Conservation (phyloP, 352 stramenopile species). For the Thalassiosira livingstoniorum region DNA sequence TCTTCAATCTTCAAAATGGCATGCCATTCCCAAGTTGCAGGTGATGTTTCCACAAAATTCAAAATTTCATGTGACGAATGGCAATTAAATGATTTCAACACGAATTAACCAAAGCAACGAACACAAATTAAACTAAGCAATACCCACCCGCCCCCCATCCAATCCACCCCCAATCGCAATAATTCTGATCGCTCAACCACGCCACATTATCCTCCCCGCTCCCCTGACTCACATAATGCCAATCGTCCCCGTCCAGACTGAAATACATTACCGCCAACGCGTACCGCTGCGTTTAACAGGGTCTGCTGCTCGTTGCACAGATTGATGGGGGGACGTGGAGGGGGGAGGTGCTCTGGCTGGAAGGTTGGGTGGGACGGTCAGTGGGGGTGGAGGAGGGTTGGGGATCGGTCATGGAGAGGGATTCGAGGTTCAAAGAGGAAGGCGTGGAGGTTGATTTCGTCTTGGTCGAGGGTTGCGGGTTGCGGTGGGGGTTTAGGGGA, state of each 20-base stretch:
- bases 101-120: no score
- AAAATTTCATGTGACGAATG: no score
- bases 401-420: conserved; percentile 23
- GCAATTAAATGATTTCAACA: no score
- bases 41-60: no score
- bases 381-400: conserved; percentile 1
- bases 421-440: conserved; percentile 55
- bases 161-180: conserved; percentile 62
- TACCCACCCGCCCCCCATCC: background rate
- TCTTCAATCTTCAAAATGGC: no score
- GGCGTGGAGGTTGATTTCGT: conserved; percentile 54
- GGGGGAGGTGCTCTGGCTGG: background rate
- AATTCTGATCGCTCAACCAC: conserved; percentile 60
- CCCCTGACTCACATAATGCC: conserved; percentile 51
- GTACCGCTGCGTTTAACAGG: conserved; percentile 64
- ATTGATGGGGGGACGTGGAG: conserved; percentile 45
- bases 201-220: conserved; percentile 17
- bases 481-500: conserved; percentile 18
- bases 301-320: conserved; percentile 43
- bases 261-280: conserved; percentile 71
- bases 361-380: background rate
- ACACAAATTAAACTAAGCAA: no score
- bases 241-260: conserved; percentile 50
- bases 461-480: conserved; percentile 13
- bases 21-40: no score